Evolutionary conservation across 208 protist genomes (phyloP).

Genomic region (Crithidia sp.): DNA sequence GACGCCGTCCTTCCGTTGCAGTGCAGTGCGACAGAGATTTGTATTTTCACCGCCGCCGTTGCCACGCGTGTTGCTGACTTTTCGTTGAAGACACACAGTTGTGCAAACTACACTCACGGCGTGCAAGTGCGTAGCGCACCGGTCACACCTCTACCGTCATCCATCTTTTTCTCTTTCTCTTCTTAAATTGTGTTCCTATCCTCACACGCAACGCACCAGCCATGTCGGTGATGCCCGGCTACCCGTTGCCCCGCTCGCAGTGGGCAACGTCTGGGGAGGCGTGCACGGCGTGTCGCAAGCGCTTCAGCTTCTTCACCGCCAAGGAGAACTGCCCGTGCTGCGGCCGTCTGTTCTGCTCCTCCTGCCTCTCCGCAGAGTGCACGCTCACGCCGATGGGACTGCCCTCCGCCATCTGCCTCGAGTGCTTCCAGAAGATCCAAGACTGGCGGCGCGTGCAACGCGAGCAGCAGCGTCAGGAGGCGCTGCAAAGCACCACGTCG

Average conservation of each 20-base stretch:
- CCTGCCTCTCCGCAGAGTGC: constrained; percentile 60
- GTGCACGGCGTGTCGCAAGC: constrained; percentile 63
- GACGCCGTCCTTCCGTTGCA: no score
- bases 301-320: constrained; percentile 51
- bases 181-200: background rate
- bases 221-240: constrained; percentile 35
- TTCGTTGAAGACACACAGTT: no score
- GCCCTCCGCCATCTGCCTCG: constrained; percentile 50
- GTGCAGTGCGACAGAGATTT: no score
- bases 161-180: background rate
- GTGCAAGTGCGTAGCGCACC: no score
- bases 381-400: constrained; percentile 31
- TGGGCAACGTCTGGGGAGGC: constrained; percentile 43
- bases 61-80: no score
- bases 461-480: constrained; percentile 11
- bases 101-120: no score
- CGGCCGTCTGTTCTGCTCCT: constrained; percentile 61
- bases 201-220: background rate
- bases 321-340: constrained; percentile 74
- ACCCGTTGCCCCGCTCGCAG: constrained; percentile 39
- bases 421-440: constrained; percentile 68
- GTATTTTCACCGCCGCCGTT: no score
- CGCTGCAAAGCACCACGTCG: background rate
- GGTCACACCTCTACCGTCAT: no score
- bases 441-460: constrained; percentile 25